Evolutionary conservation across 2,329 filamentous ascomycete species (phyloP), one percentile per base, ranked within the genome.

Genomic region (Sclerotinia subarctica): DNA sequence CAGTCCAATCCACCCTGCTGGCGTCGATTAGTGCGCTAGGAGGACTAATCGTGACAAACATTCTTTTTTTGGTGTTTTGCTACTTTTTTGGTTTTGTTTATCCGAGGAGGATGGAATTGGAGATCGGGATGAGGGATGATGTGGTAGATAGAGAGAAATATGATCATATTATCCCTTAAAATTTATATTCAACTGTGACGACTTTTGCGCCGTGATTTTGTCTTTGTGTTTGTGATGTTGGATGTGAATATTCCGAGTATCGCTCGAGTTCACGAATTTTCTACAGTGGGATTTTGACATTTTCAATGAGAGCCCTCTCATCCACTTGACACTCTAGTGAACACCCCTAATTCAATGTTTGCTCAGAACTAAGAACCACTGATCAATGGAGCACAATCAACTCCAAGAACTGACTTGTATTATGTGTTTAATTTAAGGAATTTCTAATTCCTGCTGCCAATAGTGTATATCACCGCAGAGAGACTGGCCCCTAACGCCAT

Each of bases 11-110:
- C 77, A 78, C 77, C 76, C 77, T 78, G 76, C 71, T 78, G 76
- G 74, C 72, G 74, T 74, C 67, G 74, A 77, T 65, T 56, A 74
- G 73, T 78, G 76, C 74, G 74, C 75, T 72, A 77, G 74, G 76
- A 78, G 77, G 77, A 78, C 77, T 78, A 78, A 78, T 75, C 72
- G 72, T 74, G 76, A 77, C 76, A 76, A 72, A 78, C 75, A 78
- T 60, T 49, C 11, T 46, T 35, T 46, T 46, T 59, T 13, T 60
- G 2, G 21, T 8, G 10, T 58, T 26, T 44, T 58, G 17, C 13
- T 44, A 0, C 24, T 54, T 32, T n/a, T 38, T 24, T 51, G 29
- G 5, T 38, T 38, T 24, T 42, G 2, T 5, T 42, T 42, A 4
- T 35, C 24, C 2, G 6, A 7, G 6, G n/a, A 21, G 26, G 10